phyloP scores from a whole-genome alignment of 805 yeast species.

The Hanseniaspora lindneri region DNA sequence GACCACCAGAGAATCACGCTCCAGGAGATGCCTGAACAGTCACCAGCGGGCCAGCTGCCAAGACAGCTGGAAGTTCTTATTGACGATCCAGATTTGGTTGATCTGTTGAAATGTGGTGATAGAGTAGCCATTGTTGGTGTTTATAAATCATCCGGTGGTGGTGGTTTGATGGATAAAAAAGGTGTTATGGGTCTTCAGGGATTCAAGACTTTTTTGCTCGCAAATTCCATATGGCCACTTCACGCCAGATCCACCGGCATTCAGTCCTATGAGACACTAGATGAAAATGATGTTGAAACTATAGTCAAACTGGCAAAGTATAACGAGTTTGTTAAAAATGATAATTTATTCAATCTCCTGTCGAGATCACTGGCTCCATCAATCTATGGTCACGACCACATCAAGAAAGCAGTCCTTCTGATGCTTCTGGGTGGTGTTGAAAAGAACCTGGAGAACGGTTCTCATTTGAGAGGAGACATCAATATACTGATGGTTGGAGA shows the following conservation, averaged over 20 bases:
- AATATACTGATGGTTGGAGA: conserved; percentile 95
- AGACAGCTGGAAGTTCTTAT: conserved; percentile 83
- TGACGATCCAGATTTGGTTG: conserved; percentile 86
- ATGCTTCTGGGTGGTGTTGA: conserved; percentile 92
- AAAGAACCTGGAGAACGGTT: conserved; percentile 85
- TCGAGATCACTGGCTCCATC: conserved; percentile 90
- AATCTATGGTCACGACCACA: conserved; percentile 82
- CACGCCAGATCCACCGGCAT: conserved; percentile 83
- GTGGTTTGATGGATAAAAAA: conserved; percentile 46
- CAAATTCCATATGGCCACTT: conserved; percentile 78
- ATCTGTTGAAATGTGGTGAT: conserved; percentile 87
- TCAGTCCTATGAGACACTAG: conserved; percentile 52
- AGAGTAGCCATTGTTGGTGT: conserved; percentile 85
- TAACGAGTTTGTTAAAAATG: conserved; percentile 48
- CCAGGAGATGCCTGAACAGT: conserved; percentile 96
- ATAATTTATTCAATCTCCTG: conserved; percentile 59
- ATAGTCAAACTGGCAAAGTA: conserved; percentile 68
- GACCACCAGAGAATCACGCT: conserved; percentile 90
- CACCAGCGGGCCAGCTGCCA: conserved; percentile 97
- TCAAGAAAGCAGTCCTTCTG: conserved; percentile 79
- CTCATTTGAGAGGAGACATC: conserved; percentile 96
- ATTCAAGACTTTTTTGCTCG: conserved; percentile 72
- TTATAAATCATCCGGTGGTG: conserved; percentile 59
- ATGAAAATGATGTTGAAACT: conserved; percentile 74
- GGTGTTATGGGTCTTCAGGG: conserved; percentile 34